phyloP scores from a whole-genome alignment of 1,139 yeast genomes.

The Sugiyamaella neomexicana region DNA sequence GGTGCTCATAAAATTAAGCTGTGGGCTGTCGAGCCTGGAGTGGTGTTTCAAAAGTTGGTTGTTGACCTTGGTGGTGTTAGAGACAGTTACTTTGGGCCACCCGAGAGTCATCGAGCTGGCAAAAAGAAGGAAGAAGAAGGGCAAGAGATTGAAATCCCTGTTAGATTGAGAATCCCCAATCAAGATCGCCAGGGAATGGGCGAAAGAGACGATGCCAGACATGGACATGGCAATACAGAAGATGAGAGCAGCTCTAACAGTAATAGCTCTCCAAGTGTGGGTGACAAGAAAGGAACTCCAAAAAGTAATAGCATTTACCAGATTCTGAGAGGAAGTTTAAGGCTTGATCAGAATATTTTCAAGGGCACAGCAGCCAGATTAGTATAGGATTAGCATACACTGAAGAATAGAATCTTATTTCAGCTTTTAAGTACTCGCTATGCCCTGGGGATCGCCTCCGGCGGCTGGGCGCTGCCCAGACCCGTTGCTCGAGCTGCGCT shows the following conservation, averaged over 20 bases:
- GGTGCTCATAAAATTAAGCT: slow-evolving; percentile 24
- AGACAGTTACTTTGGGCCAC: slow-evolving; percentile 28
- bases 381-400: slow-evolving; percentile 3
- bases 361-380: slow-evolving; percentile 6
- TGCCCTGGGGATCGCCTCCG: no score
- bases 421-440: no score
- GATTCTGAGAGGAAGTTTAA: slow-evolving; percentile 5
- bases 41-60: slow-evolving; percentile 28
- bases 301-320: slow-evolving; percentile 2
- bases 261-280: neutral
- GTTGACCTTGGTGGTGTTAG: slow-evolving; percentile 28
- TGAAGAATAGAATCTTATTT: neutral
- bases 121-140: slow-evolving; percentile 16
- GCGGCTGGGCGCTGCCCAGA: no score
- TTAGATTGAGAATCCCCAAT: slow-evolving; percentile 10
- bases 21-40: slow-evolving; percentile 28
- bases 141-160: slow-evolving; percentile 8
- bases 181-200: slow-evolving; percentile 3
- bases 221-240: slow-evolving; percentile 11
- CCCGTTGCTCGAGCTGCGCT: no score
- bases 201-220: slow-evolving; percentile 16
- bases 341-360: slow-evolving; percentile 9
- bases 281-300: slow-evolving; percentile 11
- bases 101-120: slow-evolving; percentile 20
- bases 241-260: slow-evolving; percentile 7